A percentile compares a stretch with the other conserved stretches of the same genome.
phyloP scores from a whole-genome alignment of 1,139 yeast species.

The Blastobotrys capitulatus region DNA sequence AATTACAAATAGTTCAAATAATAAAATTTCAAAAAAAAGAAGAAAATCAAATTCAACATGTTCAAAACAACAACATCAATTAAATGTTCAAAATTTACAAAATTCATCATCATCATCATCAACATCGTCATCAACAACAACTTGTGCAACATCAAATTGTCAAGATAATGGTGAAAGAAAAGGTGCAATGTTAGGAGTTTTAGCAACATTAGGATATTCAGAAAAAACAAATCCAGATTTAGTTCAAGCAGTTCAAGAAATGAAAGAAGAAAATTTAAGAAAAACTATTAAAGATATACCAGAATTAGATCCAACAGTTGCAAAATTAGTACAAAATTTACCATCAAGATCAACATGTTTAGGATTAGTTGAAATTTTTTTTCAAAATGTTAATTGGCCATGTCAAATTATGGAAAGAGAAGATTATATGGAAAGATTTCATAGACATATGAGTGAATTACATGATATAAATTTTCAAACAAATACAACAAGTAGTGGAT shows the following conservation, averaged over 20 bases:
- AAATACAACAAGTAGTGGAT: not conserved
- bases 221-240: conserved; percentile 1
- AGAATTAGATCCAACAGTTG: not conserved
- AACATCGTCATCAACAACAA: not conserved
- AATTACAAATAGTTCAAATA: not conserved
- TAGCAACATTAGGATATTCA: conserved; percentile 1
- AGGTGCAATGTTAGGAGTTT: not conserved
- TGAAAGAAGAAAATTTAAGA: conserved; percentile 1
- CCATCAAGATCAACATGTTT: not conserved
- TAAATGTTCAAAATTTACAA: no score
- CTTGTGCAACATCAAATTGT: no score
- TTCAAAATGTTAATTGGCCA: not conserved
- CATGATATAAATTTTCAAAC: not conserved
- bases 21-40: not conserved
- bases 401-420: not conserved
- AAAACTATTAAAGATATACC: conserved; percentile 2
- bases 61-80: no score
- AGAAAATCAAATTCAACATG: no score
- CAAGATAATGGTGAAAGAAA: no score
- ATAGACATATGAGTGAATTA: not conserved
- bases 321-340: not conserved
- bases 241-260: not conserved
- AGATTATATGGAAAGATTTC: not conserved
- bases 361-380: not conserved
- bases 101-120: no score